A percentile compares a stretch with the other conserved stretches of the same genome.
Conservation (phyloP, 2,329 filamentous ascomycete species). For the Mycogone perniciosa region DNA sequence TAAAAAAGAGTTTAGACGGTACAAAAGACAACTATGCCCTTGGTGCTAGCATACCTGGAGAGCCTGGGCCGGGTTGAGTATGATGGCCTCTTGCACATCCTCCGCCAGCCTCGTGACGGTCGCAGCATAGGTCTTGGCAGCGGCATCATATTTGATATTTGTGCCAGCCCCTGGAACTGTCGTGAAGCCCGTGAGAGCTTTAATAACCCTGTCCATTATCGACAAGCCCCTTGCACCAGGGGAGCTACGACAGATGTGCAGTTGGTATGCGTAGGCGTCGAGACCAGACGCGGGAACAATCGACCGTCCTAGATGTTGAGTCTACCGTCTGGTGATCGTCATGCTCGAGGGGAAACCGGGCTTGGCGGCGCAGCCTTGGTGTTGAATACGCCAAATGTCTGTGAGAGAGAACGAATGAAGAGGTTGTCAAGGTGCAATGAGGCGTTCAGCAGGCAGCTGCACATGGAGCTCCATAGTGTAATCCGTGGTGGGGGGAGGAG, state of each 20-base stretch:
- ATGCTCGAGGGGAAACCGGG: slow-evolving; percentile 1
- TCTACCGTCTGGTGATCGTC: slow-evolving; percentile 4
- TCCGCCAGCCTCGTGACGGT: slow-evolving; percentile 33
- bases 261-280: background rate
- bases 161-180: slow-evolving; percentile 23
- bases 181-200: slow-evolving; percentile 37
- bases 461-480: background rate
- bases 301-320: background rate
- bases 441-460: background rate
- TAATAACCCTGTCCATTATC: slow-evolving; percentile 26
- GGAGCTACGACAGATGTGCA: background rate
- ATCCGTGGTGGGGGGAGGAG: slow-evolving; percentile 7
- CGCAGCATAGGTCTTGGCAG: slow-evolving; percentile 32
- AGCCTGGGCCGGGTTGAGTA: slow-evolving; percentile 30
- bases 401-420: too few relatives aligned
- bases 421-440: background rate
- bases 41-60: slow-evolving; percentile 32
- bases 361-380: too few relatives aligned
- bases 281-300: background rate
- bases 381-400: background rate
- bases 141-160: slow-evolving; percentile 33
- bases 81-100: slow-evolving; percentile 27
- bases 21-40: too few relatives aligned
- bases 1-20: background rate
- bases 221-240: background rate